These are phyloP conservation scores for Whalleya microplaca DNA, from an alignment of 2,329 filamentous ascomycete species.

Conservation along the genomic window DNA sequence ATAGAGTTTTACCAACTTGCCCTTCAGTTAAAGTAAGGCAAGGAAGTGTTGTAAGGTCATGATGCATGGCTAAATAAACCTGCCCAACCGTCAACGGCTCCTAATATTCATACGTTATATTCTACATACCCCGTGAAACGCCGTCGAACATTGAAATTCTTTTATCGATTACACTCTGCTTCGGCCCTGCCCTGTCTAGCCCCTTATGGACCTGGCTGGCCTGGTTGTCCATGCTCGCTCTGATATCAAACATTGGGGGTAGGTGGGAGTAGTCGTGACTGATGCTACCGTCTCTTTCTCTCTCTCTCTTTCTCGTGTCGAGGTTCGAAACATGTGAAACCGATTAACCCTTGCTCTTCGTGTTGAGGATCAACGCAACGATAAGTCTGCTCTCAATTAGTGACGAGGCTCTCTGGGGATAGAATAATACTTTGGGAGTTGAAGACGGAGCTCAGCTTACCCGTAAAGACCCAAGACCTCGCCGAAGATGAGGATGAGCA, in stretches of 20 bases:
- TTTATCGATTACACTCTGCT: constrained; percentile 34
- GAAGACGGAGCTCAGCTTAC: no score
- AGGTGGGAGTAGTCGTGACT: constrained; percentile 1
- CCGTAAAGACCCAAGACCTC: constrained; percentile 97
- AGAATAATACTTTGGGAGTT: neutral
- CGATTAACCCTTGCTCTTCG: constrained; percentile 69
- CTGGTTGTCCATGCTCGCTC: constrained; percentile 10
- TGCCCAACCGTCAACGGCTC: constrained; percentile 24
- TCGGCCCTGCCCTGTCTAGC: no score
- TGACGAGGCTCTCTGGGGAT: constrained; percentile 19
- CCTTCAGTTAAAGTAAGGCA: neutral
- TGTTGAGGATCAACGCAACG: constrained; percentile 91
- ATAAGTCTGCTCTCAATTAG: constrained; percentile 68
- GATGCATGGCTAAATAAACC: constrained; percentile 2
- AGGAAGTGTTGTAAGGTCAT: no score
- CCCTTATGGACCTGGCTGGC: constrained; percentile 16
- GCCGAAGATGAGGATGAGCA: constrained; percentile 96
- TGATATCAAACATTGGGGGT: constrained; percentile 10
- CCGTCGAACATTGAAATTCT: constrained; percentile 39
- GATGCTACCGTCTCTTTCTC: constrained; percentile 1
- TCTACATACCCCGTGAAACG: constrained; percentile 39
- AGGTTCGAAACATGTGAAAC: no score
- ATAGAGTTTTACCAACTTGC: neutral
- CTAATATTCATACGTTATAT: constrained; percentile 27
- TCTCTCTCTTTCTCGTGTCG: no score